Percentiles rank a stretch among this genome's conserved stretches.
Conservation (phyloP, 495 filamentous ascomycete species). For the Melanomma pulvis-pyrius region DNA sequence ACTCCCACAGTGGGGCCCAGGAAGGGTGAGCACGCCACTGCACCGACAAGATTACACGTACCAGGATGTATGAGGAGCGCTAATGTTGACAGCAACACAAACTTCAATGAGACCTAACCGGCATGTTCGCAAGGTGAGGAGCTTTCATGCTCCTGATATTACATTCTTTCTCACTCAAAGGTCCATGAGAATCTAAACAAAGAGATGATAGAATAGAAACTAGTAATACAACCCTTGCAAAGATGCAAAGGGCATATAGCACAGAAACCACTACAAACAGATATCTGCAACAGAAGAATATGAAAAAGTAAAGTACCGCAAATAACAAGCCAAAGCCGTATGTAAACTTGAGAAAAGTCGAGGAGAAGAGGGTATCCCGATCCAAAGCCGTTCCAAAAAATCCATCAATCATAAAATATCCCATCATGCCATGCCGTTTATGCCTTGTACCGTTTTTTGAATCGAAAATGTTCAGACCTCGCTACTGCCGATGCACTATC, state of each 20-base stretch:
- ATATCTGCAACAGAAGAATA: neutral
- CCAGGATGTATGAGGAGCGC: neutral
- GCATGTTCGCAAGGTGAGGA: no score
- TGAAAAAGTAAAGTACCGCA: neutral
- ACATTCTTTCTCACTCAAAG: neutral
- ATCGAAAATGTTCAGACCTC: slow-evolving; percentile 1
- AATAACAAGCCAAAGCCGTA: neutral
- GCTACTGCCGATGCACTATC: slow-evolving; percentile 37
- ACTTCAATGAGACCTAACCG: no score
- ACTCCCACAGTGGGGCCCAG: neutral
- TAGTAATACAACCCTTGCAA: slow-evolving; percentile 3
- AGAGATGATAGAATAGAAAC: neutral
- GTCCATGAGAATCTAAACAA: neutral
- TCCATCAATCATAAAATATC: slow-evolving; percentile 2
- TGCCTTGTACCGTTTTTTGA: slow-evolving; percentile 5
- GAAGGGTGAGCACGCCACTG: neutral
- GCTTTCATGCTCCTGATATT: neutral
- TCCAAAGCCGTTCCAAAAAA: slow-evolving; percentile 11
- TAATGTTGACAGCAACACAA: no score
- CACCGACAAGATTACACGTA: neutral
- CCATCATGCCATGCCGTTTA: neutral
- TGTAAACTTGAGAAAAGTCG: neutral
- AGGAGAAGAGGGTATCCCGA: slow-evolving; percentile 9
- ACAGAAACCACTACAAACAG: neutral
- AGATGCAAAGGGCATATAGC: neutral